phyloP scores from a whole-genome alignment of 192 early-diverging fungal genomes.

The Coemansia sp. region DNA sequence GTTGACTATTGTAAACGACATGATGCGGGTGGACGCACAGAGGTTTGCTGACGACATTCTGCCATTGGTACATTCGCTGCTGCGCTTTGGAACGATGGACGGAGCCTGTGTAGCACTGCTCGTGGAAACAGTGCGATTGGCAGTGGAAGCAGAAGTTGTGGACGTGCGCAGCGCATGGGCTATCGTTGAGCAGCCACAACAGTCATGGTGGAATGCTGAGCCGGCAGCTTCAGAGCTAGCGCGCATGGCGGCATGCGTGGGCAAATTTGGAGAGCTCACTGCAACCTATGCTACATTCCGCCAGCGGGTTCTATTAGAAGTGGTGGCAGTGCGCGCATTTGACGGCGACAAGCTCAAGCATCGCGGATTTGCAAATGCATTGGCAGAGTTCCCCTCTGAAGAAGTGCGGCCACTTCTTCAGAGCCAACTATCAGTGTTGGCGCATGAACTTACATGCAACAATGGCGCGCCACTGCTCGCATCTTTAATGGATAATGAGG shows the following conservation, averaged over 20 bases:
- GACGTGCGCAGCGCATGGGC: conserved; percentile 34
- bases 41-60: conserved; percentile 34
- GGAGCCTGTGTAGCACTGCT: conserved; percentile 18
- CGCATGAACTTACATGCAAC: conserved; percentile 8
- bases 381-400: conserved; percentile 23
- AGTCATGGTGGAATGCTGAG: background rate
- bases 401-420: conserved; percentile 17
- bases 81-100: conserved; percentile 18
- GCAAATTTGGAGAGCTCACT: conserved; percentile 19
- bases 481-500: conserved; percentile 34
- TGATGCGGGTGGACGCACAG: conserved; percentile 19
- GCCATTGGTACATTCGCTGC: conserved; percentile 25
- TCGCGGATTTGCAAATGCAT: conserved; percentile 11
- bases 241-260: conserved; percentile 18
- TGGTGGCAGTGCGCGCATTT: conserved; percentile 3
- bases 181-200: conserved; percentile 8
- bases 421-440: conserved; percentile 6
- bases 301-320: conserved; percentile 8
- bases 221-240: conserved; percentile 18
- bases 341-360: background rate
- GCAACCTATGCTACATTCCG: conserved; percentile 28
- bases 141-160: conserved; percentile 20
- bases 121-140: conserved; percentile 18
- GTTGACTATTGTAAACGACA: conserved; percentile 22
- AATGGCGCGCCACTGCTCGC: conserved; percentile 11